Percentiles rank a stretch among this genome's conserved stretches.
phyloP scores from a whole-genome alignment of 441 rosid genomes.

The Populus tomentosa region DNA sequence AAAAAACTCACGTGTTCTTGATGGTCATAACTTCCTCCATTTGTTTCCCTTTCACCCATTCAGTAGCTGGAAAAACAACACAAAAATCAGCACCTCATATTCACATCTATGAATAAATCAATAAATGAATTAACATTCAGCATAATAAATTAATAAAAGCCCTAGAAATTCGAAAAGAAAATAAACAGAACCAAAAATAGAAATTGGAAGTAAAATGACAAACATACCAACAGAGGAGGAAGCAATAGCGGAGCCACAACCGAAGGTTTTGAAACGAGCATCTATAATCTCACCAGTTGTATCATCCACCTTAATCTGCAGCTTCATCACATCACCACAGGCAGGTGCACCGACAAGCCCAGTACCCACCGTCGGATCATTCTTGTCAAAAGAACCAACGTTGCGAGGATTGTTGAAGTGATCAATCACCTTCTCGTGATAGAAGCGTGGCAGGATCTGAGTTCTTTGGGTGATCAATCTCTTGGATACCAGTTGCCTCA shows the following conservation, averaged over 20 bases:
- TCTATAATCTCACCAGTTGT: constrained; percentile 73
- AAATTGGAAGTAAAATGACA: not conserved
- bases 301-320: constrained; percentile 88
- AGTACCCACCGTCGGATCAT: constrained; percentile 74
- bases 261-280: constrained; percentile 94
- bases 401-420: constrained; percentile 91
- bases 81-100: not conserved
- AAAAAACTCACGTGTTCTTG: constrained; percentile 75
- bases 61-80: constrained; percentile 54
- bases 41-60: constrained; percentile 96
- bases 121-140: not conserved
- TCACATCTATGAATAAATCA: not conserved
- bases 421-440: constrained; percentile 90
- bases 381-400: constrained; percentile 91
- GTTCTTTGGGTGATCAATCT: not conserved
- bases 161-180: not conserved
- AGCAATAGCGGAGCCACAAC: constrained; percentile 94
- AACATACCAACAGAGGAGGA: constrained; percentile 81
- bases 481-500: not conserved
- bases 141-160: not conserved
- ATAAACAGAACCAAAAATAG: constrained; percentile 5
- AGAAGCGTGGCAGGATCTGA: constrained; percentile 39
- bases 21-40: constrained; percentile 83
- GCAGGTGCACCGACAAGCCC: constrained; percentile 98
- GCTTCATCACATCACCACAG: constrained; percentile 97